A percentile compares a stretch with the other conserved stretches of the same genome.
Conservation (phyloP, 306 rosid genomes). For the Vigna radiata region DNA sequence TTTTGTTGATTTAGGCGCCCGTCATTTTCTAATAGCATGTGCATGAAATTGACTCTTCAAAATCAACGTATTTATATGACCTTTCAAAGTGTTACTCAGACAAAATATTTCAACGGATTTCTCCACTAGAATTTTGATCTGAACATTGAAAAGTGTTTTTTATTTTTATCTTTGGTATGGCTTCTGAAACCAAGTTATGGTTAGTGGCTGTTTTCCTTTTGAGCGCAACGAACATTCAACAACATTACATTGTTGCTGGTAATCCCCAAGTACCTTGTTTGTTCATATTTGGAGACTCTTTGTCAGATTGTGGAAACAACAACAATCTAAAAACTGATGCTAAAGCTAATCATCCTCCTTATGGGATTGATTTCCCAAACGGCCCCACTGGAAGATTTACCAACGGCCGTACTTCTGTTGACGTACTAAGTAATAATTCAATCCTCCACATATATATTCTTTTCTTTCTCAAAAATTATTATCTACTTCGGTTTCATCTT, state of each 20-base stretch:
- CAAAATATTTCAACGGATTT: constrained; percentile 14
- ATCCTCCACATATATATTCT: background rate
- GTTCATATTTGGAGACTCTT: constrained; percentile 78
- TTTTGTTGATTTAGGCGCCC: background rate
- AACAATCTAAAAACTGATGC: constrained; percentile 43
- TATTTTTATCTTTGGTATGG: constrained; percentile 4
- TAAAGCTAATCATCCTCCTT: constrained; percentile 56
- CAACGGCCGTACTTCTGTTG: constrained; percentile 59
- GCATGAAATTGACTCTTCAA: background rate
- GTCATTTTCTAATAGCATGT: constrained; percentile 8
- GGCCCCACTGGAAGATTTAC: constrained; percentile 71
- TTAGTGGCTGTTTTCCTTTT: constrained; percentile 14
- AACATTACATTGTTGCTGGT: constrained; percentile 25
- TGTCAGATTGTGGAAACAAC: constrained; percentile 70
- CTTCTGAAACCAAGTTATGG: constrained; percentile 32
- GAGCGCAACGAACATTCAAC: constrained; percentile 4
- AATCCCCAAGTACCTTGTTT: constrained; percentile 56
- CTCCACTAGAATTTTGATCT: constrained; percentile 22
- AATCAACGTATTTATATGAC: background rate
- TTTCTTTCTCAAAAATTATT: background rate
- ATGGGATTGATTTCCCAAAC: constrained; percentile 62
- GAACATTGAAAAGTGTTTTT: background rate
- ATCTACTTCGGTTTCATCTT: too few relatives aligned
- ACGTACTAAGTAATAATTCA: constrained; percentile 42
- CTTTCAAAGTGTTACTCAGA: background rate